Base-by-base conservation (phyloP, 257 asterid genomes). In the Craterostigma plantagineum region DNA sequence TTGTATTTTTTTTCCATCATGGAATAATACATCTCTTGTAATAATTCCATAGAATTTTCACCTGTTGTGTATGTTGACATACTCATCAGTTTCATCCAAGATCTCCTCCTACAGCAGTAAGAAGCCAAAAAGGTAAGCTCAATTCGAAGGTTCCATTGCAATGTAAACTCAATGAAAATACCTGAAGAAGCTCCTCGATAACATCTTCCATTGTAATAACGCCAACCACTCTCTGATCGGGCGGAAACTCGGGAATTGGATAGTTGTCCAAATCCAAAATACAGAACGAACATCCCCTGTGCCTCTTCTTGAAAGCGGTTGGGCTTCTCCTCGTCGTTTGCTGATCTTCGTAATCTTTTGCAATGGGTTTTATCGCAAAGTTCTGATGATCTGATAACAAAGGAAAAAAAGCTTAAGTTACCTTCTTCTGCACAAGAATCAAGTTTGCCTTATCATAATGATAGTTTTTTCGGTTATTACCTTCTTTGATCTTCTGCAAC, bases 141-240 rank as follows among this genome's bases (percentile, higher is more conserved):
- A 6, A 23, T 23, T 23, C 30, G 30, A 23, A 23, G 30, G 30
- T 23, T 23, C 30, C 30, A 23, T 23, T 23, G 30, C 30, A 23
- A 23, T 23, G 6, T 23, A 23, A 6, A n/a, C n/a, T n/a, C n/a
- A 23, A 23, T 2, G 6, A 23, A 23, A 23, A 23, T 23, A 87
- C 98, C 95, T 87, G 98, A 62, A 87, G 98, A 63, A 87, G 98
- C 72, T 87, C 98, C 77, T 87, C 98, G 15, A 87, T 87, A 65
- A 90, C 98, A 56, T 90, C 98, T 62, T 90, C 95, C 98, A 90
- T 83, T 51, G 81, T 57, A 48, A 90, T 90, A 36, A 90, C 98
- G 52, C 98, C 98, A 39, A 90, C 91, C 13, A 68, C 94, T 45
- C 68, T 76, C 69, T 90, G 83, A 67, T 74, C 59, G 7, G 79